A percentile compares a stretch with the other conserved stretches of the same genome.
Conservation (phyloP, 129 eudicot genomes). For the Flaveria linearis region DNA sequence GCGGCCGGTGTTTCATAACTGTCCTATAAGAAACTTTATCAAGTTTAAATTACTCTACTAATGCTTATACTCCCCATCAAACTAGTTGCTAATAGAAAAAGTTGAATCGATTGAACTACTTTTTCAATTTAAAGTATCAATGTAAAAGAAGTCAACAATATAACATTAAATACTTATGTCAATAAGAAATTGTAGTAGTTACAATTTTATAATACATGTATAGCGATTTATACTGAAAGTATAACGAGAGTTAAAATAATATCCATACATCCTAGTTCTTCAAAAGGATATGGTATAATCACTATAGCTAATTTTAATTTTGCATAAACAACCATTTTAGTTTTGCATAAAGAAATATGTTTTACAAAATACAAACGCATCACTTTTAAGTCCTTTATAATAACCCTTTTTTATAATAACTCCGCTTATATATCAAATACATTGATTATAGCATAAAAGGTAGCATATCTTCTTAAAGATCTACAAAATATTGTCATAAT, state of each 20-base stretch:
- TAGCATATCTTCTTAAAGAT: slow-evolving; percentile 19
- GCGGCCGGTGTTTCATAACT: background rate
- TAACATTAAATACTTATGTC: background rate
- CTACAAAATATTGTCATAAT: slow-evolving; percentile 25
- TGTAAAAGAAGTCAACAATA: too few relatives aligned
- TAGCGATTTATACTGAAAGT: background rate
- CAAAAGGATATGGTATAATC: background rate
- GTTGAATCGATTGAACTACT: too few relatives aligned
- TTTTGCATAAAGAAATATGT: background rate
- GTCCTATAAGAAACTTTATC: background rate
- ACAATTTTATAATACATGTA: too few relatives aligned
- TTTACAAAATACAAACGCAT: background rate
- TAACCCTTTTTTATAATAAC: background rate
- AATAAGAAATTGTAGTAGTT: too few relatives aligned
- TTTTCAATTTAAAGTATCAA: too few relatives aligned
- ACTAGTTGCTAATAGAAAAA: too few relatives aligned
- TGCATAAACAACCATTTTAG: background rate
- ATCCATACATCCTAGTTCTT: background rate
- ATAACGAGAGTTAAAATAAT: background rate
- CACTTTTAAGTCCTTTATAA: background rate
- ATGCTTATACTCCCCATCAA: background rate
- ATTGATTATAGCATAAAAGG: slow-evolving; percentile 7
- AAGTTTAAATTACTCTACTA: background rate
- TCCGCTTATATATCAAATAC: background rate
- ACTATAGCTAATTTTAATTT: background rate